phyloP scores from a whole-genome alignment of 148 eudicot genomes.

The Rhododendron vialii region DNA sequence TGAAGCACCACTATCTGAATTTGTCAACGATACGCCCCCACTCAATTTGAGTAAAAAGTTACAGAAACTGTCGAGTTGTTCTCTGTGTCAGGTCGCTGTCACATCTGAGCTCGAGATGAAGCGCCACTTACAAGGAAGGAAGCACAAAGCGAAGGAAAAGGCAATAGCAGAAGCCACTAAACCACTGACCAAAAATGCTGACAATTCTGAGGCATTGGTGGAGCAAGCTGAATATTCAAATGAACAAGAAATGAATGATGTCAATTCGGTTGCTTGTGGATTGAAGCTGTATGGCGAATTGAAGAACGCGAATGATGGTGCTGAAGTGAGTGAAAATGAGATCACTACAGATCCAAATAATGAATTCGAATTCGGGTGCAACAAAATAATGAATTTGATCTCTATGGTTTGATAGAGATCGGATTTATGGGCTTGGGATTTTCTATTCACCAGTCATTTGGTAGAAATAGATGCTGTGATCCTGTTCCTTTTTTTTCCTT shows the following conservation, averaged over 20 bases:
- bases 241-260: background rate
- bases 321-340: background rate
- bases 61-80: background rate
- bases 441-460: background rate
- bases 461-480: no score
- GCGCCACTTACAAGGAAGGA: background rate
- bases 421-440: background rate
- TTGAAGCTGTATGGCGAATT: background rate
- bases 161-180: no score
- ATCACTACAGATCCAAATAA: no score
- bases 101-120: background rate
- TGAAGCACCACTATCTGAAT: no score
- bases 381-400: no score
- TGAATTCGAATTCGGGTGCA: no score
- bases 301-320: background rate
- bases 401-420: background rate
- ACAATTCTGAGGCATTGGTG: background rate
- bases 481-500: no score
- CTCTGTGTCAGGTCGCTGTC: background rate
- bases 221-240: background rate
- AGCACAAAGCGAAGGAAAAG: background rate
- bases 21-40: no score
- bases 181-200: background rate
- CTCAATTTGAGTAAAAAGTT: background rate
- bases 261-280: no score